Percentiles rank a stretch among this genome's conserved stretches.
These are phyloP conservation scores for Lentinula novae-zelandiae DNA, from an alignment of 1,284 basidiomycete genomes.

Conservation along the genomic window DNA sequence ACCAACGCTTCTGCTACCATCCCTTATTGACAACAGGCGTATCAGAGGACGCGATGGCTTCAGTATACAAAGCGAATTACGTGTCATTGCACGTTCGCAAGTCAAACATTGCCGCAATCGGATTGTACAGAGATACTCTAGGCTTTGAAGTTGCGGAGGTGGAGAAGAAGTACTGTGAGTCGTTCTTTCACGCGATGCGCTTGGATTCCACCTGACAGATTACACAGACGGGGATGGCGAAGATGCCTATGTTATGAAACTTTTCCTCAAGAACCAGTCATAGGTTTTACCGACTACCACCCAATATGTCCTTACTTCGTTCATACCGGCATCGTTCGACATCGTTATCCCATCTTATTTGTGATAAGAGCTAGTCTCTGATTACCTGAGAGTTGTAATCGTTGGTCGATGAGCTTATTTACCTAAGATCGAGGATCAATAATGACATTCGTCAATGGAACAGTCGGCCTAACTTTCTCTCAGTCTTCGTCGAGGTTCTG, in stretches of 20 bases:
- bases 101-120: constrained; percentile 83
- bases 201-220: background rate
- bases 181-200: background rate
- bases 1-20: constrained; percentile 4
- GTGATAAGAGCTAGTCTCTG: no score
- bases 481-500: no score
- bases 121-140: constrained; percentile 78
- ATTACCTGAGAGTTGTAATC: no score
- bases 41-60: constrained; percentile 81
- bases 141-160: constrained; percentile 78
- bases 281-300: background rate
- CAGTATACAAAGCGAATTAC: constrained; percentile 71
- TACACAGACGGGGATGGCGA: constrained; percentile 18
- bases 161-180: constrained; percentile 82
- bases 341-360: no score
- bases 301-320: background rate
- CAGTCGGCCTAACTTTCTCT: no score
- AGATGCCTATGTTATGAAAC: constrained; percentile 30
- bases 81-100: constrained; percentile 86
- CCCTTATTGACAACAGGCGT: background rate
- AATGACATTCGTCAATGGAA: no score
- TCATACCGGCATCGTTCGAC: background rate
- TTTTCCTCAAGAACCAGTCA: constrained; percentile 42
- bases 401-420: no score
- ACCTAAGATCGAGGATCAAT: no score